Evolutionary conservation across 257 asterid species (phyloP), one percentile per base, ranked within the genome.

Genomic region (Solanum virginianum): DNA sequence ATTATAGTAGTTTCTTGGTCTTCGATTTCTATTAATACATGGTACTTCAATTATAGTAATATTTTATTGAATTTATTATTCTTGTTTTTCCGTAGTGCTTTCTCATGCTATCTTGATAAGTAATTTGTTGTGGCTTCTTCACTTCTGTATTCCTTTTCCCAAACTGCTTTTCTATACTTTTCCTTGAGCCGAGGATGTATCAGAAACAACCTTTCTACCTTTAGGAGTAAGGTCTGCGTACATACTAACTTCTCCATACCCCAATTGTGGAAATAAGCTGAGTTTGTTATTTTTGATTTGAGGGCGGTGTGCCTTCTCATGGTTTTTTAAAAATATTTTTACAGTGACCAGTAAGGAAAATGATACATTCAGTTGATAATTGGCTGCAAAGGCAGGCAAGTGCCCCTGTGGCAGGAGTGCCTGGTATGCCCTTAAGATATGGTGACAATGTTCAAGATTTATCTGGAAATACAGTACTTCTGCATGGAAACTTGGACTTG

Each of bases 401-500:
- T 77, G 82, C 82, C 26, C 82, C 82, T 4, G 82, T 53, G 26
- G 82, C 65, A 26, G 82, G 82, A 77, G 82, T 53, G 53, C 82
- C 82, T 51, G 82, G 82, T 77, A 51, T 77, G 82, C 81, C 81
- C n/a, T 75, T 75, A 75, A 75, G 56, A 49, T 26, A 59, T 75
- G 22, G 41, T 8, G 22, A 24, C 2, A 24, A 75, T 15, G 57
- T 75, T 75, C 81, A 75, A 7, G 29, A 74, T 56, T 0, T 53
- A 69, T 32, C 54, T n/a, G 86, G 84, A 26, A n/a, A 26, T 47
- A 12, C 86, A 68, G 41, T 86, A 18, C 70, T 89, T 84, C 94
- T 95, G 29, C 99, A 96, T n/a, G 99, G 99, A 29, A 98, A 95
- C 83, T 92, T 96, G 32, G 98, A 95, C 88, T 92, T 96, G 8